These are phyloP conservation scores for Suillus lakei DNA, from an alignment of 768 basidiomycete genomes.

Conservation along the genomic window DNA sequence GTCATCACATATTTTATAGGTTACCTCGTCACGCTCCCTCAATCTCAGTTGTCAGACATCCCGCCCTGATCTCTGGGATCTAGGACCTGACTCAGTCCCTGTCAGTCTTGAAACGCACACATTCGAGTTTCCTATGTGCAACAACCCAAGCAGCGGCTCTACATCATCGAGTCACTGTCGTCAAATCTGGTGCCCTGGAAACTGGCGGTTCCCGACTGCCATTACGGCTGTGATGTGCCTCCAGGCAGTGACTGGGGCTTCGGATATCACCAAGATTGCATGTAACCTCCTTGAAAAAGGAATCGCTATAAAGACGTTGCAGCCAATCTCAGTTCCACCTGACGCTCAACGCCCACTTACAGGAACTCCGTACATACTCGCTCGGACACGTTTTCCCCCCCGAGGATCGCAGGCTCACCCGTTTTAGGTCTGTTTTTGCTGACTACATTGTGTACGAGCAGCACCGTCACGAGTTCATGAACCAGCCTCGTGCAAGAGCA, in stretches of 20 bases:
- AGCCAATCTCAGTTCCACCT: neutral
- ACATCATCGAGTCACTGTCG: neutral
- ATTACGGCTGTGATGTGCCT: slow-evolving; percentile 7
- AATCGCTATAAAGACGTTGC: slow-evolving; percentile 1
- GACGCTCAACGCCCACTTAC: neutral
- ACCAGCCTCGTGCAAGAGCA: neutral
- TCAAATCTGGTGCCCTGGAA: neutral
- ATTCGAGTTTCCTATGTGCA: neutral
- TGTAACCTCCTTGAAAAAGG: neutral
- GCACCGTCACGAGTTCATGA: slow-evolving; percentile 3
- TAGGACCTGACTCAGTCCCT: neutral
- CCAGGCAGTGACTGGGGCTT: neutral
- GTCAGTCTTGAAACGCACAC: neutral
- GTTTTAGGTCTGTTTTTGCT: neutral
- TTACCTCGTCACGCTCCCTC: neutral
- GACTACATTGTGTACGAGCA: slow-evolving; percentile 4
- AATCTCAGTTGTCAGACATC: neutral
- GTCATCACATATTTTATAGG: neutral
- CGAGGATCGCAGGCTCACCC: neutral
- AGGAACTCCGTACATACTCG: neutral
- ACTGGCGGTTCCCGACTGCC: neutral
- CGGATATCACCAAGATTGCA: neutral
- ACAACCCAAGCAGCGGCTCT: neutral
- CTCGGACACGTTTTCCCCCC: neutral
- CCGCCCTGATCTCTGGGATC: slow-evolving; percentile 1